A percentile compares a stretch with the other conserved stretches of the same genome.
Conservation (phyloP, 495 filamentous ascomycete genomes). For the Hypoxylon rickii region DNA sequence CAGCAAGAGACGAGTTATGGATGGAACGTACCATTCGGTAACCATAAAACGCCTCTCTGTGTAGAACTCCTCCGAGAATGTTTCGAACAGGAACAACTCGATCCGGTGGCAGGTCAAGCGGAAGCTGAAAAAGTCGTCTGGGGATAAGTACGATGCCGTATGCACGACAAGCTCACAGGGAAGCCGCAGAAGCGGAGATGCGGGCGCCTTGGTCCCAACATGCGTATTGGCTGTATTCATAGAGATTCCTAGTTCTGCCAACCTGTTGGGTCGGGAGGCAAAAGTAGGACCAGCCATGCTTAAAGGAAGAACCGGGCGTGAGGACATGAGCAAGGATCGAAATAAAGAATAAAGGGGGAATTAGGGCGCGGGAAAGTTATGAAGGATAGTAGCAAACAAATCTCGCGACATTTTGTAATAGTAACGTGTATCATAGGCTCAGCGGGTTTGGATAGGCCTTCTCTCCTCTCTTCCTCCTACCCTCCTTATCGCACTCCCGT, state of each 20-base stretch:
- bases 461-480: not conserved
- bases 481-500: slow-evolving; percentile 8
- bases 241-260: slow-evolving; percentile 6
- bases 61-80: slow-evolving; percentile 50
- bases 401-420: not conserved
- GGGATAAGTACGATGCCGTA: slow-evolving; percentile 23
- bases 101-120: slow-evolving; percentile 43
- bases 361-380: not conserved
- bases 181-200: slow-evolving; percentile 32
- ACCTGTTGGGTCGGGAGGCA: not conserved
- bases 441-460: not conserved
- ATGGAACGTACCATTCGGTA: slow-evolving; percentile 35
- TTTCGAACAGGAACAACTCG: slow-evolving; percentile 42
- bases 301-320: no score
- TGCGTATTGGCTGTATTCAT: slow-evolving; percentile 16
- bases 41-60: slow-evolving; percentile 50
- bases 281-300: slow-evolving; percentile 14
- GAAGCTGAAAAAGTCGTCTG: slow-evolving; percentile 34
- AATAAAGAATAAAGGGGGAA: not conserved
- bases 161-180: slow-evolving; percentile 32
- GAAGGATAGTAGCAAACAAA: not conserved
- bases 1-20: no score
- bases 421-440: no score
- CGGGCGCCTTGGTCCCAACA: slow-evolving; percentile 9
- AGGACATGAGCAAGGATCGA: no score